Evolutionary conservation across 352 stramenopile species (phyloP).

Genomic region (Globisporangium paroecandrum): DNA sequence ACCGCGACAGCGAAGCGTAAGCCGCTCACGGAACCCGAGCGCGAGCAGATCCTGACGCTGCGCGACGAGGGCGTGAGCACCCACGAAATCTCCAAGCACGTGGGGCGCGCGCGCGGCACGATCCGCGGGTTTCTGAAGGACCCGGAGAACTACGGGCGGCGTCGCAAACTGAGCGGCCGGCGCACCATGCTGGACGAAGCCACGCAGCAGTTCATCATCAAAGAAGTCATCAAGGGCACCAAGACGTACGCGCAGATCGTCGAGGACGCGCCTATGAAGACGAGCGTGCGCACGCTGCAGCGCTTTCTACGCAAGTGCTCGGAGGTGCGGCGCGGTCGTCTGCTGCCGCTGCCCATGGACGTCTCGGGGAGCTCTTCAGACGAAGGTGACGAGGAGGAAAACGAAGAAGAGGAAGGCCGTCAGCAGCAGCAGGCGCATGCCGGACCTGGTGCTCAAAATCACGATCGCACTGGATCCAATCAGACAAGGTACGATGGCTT

Average conservation of each 20-base stretch:
- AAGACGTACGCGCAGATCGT: conserved; percentile 13
- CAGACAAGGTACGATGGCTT: not conserved
- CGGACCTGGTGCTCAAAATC: no score
- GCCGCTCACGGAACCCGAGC: conserved; percentile 7
- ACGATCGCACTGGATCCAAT: not conserved
- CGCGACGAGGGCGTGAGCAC: conserved; percentile 4
- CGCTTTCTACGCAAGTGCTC: conserved; percentile 9
- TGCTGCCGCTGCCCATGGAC: not conserved
- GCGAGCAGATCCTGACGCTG: conserved; percentile 10
- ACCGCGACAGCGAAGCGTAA: not conserved
- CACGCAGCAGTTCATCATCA: conserved; percentile 12
- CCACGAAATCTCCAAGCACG: conserved; percentile 3
- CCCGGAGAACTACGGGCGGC: conserved; percentile 6
- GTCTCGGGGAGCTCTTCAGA: not conserved
- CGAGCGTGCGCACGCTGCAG: conserved; percentile 11
- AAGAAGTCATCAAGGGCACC: conserved; percentile 4
- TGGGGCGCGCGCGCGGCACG: conserved; percentile 3
- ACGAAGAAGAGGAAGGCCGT: not conserved
- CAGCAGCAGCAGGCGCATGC: not conserved
- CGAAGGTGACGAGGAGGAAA: not conserved
- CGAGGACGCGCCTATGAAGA: conserved; percentile 1
- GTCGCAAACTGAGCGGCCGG: not conserved
- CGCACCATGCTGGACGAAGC: conserved; percentile 5
- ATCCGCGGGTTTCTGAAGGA: conserved; percentile 3
- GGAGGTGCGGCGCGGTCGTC: not conserved